A percentile compares a stretch with the other conserved stretches of the same genome.
These are phyloP conservation scores for Hymenoscyphus infarciens DNA, from an alignment of 2,329 filamentous ascomycete genomes.

Conservation along the genomic window DNA sequence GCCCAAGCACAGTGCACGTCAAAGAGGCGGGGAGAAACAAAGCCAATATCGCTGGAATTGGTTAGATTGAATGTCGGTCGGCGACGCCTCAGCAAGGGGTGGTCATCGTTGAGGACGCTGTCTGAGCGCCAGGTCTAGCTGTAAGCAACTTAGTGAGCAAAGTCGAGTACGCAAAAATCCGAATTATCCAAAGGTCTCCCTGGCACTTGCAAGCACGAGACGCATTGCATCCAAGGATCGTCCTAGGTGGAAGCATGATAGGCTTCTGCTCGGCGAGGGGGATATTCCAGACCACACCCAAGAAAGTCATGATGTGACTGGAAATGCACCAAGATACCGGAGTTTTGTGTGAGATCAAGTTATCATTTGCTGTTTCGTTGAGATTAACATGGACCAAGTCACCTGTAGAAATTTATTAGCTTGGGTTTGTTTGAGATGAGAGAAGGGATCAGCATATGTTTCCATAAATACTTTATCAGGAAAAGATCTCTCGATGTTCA, in stretches of 20 bases:
- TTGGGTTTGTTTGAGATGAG: background rate
- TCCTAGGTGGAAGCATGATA: background rate
- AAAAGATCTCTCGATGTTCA: background rate
- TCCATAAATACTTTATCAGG: background rate
- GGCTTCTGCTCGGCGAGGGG: background rate
- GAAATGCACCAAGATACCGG: too few relatives aligned
- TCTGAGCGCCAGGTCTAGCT: background rate
- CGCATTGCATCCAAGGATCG: background rate
- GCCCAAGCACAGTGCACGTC: background rate
- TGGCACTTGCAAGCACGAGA: conserved; percentile 1
- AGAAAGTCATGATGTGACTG: background rate
- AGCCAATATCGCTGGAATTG: background rate
- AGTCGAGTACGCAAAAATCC: background rate
- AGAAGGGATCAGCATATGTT: background rate
- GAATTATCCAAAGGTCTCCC: background rate
- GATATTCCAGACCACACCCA: background rate
- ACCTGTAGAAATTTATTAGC: background rate
- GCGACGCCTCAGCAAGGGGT: conserved; percentile 4
- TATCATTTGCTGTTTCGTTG: background rate
- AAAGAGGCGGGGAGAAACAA: background rate
- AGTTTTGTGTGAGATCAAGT: background rate
- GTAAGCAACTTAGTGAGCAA: background rate
- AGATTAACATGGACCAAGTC: background rate
- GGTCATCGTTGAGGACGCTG: background rate
- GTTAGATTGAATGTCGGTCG: background rate